Percentiles rank a stretch among this genome's conserved stretches.
Conservation (phyloP, 768 basidiomycete genomes). For the Daedaleopsis sinensis region DNA sequence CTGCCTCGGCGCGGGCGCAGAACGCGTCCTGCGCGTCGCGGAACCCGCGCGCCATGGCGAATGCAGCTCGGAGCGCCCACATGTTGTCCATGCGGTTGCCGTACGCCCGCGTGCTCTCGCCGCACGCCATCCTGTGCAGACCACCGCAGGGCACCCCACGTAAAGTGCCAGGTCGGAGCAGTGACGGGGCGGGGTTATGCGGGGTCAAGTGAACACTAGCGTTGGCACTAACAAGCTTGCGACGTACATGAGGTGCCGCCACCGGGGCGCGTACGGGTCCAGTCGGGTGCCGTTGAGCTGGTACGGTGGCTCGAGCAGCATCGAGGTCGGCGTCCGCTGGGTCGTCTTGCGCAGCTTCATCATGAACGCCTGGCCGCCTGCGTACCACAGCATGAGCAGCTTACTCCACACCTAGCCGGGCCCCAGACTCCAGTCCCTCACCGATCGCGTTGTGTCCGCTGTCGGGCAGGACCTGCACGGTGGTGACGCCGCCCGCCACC, state of each 20-base stretch:
- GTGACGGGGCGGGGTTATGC: background rate
- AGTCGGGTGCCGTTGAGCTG: conserved; percentile 51
- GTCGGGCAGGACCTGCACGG: conserved; percentile 81
- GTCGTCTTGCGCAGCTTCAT: conserved; percentile 81
- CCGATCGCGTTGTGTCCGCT: conserved; percentile 71
- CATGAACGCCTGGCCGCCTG: conserved; percentile 88
- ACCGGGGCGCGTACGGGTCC: conserved; percentile 50
- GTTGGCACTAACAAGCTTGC: background rate
- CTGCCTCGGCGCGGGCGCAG: conserved; percentile 60
- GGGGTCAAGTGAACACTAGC: background rate
- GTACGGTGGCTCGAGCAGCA: conserved; percentile 85
- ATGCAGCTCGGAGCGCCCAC: conserved; percentile 82
- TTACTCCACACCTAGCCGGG: background rate
- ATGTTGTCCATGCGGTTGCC: conserved; percentile 72
- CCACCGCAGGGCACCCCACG: background rate
- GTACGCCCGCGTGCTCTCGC: conserved; percentile 40
- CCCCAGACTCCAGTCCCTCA: conserved; percentile 24
- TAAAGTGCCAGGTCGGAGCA: background rate
- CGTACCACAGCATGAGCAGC: conserved; percentile 17
- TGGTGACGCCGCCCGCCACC: conserved; percentile 88
- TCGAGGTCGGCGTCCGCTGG: conserved; percentile 76
- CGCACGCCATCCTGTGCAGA: conserved; percentile 39
- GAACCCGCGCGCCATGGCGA: conserved; percentile 70
- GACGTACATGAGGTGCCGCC: conserved; percentile 82
- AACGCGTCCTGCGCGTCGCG: conserved; percentile 72